phyloP scores from a whole-genome alignment of 371 early-diverging fungal species.

The Circinella umbellata region DNA sequence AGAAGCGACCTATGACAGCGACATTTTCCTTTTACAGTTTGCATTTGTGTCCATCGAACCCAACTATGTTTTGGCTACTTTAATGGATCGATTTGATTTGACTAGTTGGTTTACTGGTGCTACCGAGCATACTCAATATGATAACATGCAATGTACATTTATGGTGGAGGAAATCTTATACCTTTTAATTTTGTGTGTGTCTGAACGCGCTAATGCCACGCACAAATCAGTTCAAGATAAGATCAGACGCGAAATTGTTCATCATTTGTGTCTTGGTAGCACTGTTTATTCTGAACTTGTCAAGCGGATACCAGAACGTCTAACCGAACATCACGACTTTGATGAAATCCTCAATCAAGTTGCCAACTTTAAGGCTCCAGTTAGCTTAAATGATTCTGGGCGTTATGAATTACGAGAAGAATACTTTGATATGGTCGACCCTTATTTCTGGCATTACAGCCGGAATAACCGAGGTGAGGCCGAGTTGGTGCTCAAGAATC shows the following conservation, averaged over 20 bases:
- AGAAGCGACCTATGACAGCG: constrained; percentile 82
- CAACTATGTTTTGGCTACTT: constrained; percentile 70
- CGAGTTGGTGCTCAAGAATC: constrained; percentile 73
- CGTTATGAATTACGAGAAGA: constrained; percentile 85
- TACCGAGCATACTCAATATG: constrained; percentile 61
- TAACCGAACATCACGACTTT: constrained; percentile 75
- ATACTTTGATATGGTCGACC: constrained; percentile 81
- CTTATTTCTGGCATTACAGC: constrained; percentile 92
- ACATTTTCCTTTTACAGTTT: constrained; percentile 81
- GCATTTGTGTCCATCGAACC: constrained; percentile 70
- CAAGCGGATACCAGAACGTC: constrained; percentile 83
- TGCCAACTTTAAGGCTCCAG: constrained; percentile 80
- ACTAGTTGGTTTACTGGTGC: constrained; percentile 79
- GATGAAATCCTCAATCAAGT: constrained; percentile 80
- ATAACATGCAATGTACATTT: constrained; percentile 68
- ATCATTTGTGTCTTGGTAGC: constrained; percentile 71
- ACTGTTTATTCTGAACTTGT: constrained; percentile 86
- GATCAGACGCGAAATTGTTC: constrained; percentile 64
- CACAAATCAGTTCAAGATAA: constrained; percentile 12
- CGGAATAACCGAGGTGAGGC: constrained; percentile 90
- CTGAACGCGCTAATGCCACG: constrained; percentile 76
- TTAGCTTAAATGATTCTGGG: constrained; percentile 81
- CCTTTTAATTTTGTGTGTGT: constrained; percentile 79
- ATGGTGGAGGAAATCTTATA: constrained; percentile 89
- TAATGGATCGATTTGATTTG: constrained; percentile 84